Conservation (phyloP, 768 basidiomycete genomes). For the Clitopilus hobsonii region DNA sequence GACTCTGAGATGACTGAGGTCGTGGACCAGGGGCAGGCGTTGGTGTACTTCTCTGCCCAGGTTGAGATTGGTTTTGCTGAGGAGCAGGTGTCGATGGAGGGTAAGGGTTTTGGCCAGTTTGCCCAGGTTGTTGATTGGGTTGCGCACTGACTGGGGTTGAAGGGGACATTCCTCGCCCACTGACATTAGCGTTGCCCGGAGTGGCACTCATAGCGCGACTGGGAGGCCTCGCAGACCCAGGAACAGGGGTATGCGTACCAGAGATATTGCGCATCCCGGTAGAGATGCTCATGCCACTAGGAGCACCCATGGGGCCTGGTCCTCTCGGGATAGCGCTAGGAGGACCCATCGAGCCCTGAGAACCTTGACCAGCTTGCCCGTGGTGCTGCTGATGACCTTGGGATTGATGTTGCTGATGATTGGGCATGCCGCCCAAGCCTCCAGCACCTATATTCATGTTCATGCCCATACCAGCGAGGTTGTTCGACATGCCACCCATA, state of each 20-base stretch:
- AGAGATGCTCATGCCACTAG: not conserved
- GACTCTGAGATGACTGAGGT: conserved; percentile 1
- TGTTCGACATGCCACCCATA: not conserved
- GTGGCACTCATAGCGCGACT: conserved; percentile 12
- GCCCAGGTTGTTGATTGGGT: conserved; percentile 12
- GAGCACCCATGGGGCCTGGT: not conserved
- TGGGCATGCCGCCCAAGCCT: conserved; percentile 1
- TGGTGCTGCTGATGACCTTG: not conserved
- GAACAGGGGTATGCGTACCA: not conserved
- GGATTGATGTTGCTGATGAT: not conserved
- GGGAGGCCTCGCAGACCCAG: conserved; percentile 7
- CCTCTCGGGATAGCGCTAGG: not conserved
- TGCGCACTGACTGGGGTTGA: conserved; percentile 1
- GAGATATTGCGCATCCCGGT: conserved; percentile 4
- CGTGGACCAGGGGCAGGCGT: conserved; percentile 4
- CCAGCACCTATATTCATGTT: not conserved
- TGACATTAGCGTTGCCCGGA: conserved; percentile 5
- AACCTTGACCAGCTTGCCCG: not conserved
- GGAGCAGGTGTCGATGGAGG: conserved; percentile 5
- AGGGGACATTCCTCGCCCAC: conserved; percentile 8
- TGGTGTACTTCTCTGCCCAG: conserved; percentile 7
- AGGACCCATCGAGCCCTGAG: not conserved
- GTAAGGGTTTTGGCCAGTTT: conserved; percentile 1
- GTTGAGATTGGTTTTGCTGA: not conserved
- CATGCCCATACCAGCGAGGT: conserved; percentile 3